Evolutionary conservation across 108 stramenopile genomes (phyloP), one percentile per base, ranked within the genome.

Genomic region (Skeletonema potamos): DNA sequence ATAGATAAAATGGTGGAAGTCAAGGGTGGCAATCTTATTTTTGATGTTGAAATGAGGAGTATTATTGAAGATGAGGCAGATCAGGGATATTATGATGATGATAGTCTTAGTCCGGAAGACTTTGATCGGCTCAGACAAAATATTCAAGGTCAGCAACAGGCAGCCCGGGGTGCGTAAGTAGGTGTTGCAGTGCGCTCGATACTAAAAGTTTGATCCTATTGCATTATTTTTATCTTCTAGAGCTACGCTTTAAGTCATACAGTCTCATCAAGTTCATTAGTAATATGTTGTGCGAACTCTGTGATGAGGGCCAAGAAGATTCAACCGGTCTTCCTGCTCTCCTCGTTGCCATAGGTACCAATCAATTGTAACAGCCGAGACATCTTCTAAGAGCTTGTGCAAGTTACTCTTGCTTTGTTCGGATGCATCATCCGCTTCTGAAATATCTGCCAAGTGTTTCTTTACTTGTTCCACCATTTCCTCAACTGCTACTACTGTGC

Each of bases 331-430:
- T 81, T 92, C 68, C 33, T 67, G 72, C 65, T 95, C 94, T 1
- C 92, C 92, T 4, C 82, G 73, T 60, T 95, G 91, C 94, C 94
- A 95, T 39, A 95, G 65, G 66, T 91, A 87, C 94, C 94, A 95
- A 62, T 95, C 94, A 15, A 92, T 78, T n/a, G 72, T 82, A 8
- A 95, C 94, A 56, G 89, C 89, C 7, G 84, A 91, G 43, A 87
- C 85, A n/a, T 82, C 79, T 34, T 77, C 39, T 5, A 54, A 66
- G 57, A 62, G 59, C 32, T 5, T 54, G 46, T 62, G 69, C 48
- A 74, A 41, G 27, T 70, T 44, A 0, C 18, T 11, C 18, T 62
- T 65, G 15, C 39, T 33, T 55, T 32, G 33, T 29, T 71, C 64
- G 2, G 36, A 36, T 10, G 28, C 27, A 43, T 56, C 27, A 43